phyloP scores from a whole-genome alignment of 2,329 filamentous ascomycete species.

The Venturia effusa region DNA sequence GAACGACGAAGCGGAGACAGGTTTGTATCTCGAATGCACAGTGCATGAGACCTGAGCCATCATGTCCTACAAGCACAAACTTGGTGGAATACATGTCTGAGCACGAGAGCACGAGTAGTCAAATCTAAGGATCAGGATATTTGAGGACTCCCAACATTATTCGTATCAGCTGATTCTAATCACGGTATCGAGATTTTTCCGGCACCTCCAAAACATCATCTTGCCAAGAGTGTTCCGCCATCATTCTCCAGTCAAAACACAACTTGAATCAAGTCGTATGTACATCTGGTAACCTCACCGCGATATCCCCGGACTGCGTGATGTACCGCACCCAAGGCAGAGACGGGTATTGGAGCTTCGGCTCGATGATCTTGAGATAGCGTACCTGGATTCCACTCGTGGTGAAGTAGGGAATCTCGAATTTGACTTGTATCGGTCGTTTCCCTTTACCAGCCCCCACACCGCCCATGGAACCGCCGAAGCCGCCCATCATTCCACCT shows the following conservation, averaged over 20 bases:
- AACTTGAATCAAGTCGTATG: conserved; percentile 41
- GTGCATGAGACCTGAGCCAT: no score
- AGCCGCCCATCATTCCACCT: conserved; percentile 94
- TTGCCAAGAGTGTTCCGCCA: background rate
- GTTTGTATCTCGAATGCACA: no score
- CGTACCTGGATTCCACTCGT: conserved; percentile 97
- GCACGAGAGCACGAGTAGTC: background rate
- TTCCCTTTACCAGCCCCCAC: conserved; percentile 74
- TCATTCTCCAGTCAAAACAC: background rate
- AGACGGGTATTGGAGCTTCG: conserved; percentile 98
- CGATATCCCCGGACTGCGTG: conserved; percentile 94
- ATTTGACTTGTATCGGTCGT: conserved; percentile 96
- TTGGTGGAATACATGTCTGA: background rate
- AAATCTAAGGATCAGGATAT: no score
- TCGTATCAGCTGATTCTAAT: background rate
- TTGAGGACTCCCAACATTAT: background rate
- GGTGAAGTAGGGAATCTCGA: conserved; percentile 99
- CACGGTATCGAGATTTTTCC: background rate
- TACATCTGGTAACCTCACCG: conserved; percentile 85
- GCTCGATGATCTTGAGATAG: conserved; percentile 98
- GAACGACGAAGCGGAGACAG: no score
- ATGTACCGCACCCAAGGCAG: conserved; percentile 98
- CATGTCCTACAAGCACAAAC: no score
- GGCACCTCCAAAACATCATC: background rate
- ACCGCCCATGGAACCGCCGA: conserved; percentile 93